A percentile compares a stretch with the other conserved stretches of the same genome.
Evolutionary conservation across 495 filamentous ascomycete genomes (phyloP).

Genomic region (Daldinia childiae): DNA sequence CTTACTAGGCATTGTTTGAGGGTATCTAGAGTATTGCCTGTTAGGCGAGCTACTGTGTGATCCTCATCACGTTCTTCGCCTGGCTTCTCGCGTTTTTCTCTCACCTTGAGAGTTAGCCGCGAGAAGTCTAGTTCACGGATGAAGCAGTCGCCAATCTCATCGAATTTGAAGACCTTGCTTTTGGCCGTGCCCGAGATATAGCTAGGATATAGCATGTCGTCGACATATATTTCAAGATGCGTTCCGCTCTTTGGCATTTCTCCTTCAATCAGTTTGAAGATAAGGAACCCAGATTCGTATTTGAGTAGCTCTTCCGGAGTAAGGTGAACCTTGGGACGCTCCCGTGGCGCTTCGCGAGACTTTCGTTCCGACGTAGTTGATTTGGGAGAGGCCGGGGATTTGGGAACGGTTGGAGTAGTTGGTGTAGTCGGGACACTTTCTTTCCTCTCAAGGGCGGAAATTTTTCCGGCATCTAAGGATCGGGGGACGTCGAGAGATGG

Average conservation of each 20-base stretch:
- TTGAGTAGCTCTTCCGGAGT: conserved; percentile 79
- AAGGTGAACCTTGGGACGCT: conserved; percentile 78
- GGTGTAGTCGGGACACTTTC: conserved; percentile 47
- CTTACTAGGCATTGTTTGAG: conserved; percentile 85
- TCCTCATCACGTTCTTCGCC: conserved; percentile 74
- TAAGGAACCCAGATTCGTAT: conserved; percentile 90
- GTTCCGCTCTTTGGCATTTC: conserved; percentile 78
- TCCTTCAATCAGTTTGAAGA: conserved; percentile 93
- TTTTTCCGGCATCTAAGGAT: conserved; percentile 52
- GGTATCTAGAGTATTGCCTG: conserved; percentile 84
- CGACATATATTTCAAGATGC: conserved; percentile 88
- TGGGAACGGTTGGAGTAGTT: conserved; percentile 43
- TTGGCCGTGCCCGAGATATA: conserved; percentile 81
- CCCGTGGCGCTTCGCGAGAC: conserved; percentile 67
- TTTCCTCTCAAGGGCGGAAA: conserved; percentile 49
- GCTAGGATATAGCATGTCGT: conserved; percentile 92
- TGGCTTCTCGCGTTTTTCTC: conserved; percentile 77
- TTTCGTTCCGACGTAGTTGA: conserved; percentile 55
- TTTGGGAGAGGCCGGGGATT: conserved; percentile 39
- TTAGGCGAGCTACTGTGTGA: conserved; percentile 80
- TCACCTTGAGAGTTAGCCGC: conserved; percentile 84
- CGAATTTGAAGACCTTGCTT: conserved; percentile 71
- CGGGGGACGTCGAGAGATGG: conserved; percentile 53
- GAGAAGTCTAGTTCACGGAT: conserved; percentile 97
- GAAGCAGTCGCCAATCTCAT: conserved; percentile 94